Evolutionary conservation across 768 basidiomycete species (phyloP).

Genomic region (Serendipita sp.): DNA sequence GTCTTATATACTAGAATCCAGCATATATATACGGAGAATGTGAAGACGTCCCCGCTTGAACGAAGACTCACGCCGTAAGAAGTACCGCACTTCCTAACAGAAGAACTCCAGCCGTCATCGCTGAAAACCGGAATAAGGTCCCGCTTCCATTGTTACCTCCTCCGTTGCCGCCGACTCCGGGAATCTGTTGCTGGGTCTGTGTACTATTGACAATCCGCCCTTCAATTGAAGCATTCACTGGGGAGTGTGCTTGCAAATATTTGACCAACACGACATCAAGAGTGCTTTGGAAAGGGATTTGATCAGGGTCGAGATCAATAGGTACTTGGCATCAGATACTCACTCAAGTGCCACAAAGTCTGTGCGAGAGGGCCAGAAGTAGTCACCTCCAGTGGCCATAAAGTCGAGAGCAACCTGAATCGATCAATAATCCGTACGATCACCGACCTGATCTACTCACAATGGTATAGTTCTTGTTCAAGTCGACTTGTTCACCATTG

Average conservation of each 20-base stretch:
- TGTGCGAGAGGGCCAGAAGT: conserved; percentile 7
- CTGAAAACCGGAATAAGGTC: not conserved
- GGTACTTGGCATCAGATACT: conserved; percentile 6
- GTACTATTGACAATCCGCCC: conserved; percentile 14
- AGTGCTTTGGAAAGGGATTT: not conserved
- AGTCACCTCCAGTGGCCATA: conserved; percentile 16
- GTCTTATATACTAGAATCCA: too few species aligned
- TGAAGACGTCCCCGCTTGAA: not conserved
- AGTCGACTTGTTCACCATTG: conserved; percentile 10
- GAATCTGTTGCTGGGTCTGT: conserved; percentile 8
- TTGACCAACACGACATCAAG: conserved; percentile 14
- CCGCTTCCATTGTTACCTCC: not conserved
- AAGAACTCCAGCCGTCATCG: not conserved
- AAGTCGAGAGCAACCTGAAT: conserved; percentile 14
- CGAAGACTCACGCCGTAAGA: too few species aligned
- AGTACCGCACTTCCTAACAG: not conserved
- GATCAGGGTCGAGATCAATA: not conserved
- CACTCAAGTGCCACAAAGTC: conserved; percentile 4
- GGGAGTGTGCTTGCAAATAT: conserved; percentile 13
- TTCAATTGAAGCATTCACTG: conserved; percentile 11
- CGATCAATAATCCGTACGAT: not conserved
- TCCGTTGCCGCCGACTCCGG: not conserved
- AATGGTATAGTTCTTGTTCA: conserved; percentile 15
- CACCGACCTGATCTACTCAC: not conserved
- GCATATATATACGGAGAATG: too few species aligned